phyloP scores from a whole-genome alignment of 176 grass and related monocot genomes.

The Triticum urartu region DNA sequence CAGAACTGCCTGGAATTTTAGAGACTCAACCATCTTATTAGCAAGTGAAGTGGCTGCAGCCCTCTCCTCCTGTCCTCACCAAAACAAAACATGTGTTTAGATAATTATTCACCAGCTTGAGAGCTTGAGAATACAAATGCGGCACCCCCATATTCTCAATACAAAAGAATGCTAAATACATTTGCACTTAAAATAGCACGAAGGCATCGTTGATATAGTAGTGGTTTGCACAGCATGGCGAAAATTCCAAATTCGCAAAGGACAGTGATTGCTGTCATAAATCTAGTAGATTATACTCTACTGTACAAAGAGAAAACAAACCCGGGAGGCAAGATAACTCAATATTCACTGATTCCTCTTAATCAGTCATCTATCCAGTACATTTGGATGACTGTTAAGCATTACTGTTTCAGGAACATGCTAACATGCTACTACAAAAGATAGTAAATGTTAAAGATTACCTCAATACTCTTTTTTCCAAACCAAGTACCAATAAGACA shows the following conservation, averaged over 20 bases:
- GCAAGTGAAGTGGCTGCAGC: conserved; percentile 70
- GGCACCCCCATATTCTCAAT: conserved; percentile 6
- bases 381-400: background rate
- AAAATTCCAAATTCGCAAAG: conserved; percentile 2
- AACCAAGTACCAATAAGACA: conserved; percentile 93
- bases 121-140: conserved; percentile 22
- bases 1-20: conserved; percentile 93
- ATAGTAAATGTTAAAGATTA: conserved; percentile 38
- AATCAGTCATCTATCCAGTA: background rate
- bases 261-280: background rate
- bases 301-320: background rate
- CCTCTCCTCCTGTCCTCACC: conserved; percentile 71
- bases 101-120: conserved; percentile 24
- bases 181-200: background rate
- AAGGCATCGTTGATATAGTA: background rate
- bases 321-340: background rate
- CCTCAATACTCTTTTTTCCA: conserved; percentile 87
- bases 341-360: background rate
- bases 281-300: background rate
- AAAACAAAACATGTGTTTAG: background rate
- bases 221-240: conserved; percentile 4
- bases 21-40: conserved; percentile 77
- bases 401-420: conserved; percentile 28
- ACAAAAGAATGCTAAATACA: background rate
- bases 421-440: conserved; percentile 15